phyloP scores from a whole-genome alignment of 257 asterid genomes.

The Solanum sitiens region DNA sequence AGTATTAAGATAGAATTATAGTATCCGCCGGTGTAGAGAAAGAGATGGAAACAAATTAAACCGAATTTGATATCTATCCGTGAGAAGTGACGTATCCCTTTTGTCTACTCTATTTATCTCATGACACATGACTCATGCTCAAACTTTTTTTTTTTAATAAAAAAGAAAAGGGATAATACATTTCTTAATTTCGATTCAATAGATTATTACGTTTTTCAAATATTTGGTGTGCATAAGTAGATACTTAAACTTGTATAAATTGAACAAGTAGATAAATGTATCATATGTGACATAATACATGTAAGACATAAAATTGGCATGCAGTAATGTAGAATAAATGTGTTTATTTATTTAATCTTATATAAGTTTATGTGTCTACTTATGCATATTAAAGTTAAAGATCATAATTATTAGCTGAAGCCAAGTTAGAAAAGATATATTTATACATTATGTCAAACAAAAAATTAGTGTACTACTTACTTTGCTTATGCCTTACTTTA shows the following conservation, averaged over 20 bases:
- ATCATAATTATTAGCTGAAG: background rate
- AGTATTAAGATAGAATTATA: background rate
- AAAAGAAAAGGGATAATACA: background rate
- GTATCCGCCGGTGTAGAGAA: background rate
- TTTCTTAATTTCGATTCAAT: no score
- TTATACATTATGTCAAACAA: no score
- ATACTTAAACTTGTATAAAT: no score
- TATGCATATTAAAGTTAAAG: background rate
- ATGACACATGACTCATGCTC: background rate
- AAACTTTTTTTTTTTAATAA: background rate
- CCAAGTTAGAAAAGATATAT: no score
- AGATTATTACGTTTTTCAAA: no score
- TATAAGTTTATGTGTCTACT: no score
- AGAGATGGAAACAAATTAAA: background rate
- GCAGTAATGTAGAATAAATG: background rate
- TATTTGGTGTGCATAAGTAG: accelerated
- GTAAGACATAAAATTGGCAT: background rate
- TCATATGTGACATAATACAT: background rate
- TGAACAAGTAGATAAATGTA: background rate
- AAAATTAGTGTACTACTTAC: background rate
- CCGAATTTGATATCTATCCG: background rate
- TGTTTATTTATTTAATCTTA: no score
- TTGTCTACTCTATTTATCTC: background rate
- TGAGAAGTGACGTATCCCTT: background rate
- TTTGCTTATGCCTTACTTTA: background rate